Percentiles rank a stretch among this genome's conserved stretches.
Evolutionary conservation across 176 grass and related monocot genomes (phyloP).

Genomic region (Cymbopogon citratus): DNA sequence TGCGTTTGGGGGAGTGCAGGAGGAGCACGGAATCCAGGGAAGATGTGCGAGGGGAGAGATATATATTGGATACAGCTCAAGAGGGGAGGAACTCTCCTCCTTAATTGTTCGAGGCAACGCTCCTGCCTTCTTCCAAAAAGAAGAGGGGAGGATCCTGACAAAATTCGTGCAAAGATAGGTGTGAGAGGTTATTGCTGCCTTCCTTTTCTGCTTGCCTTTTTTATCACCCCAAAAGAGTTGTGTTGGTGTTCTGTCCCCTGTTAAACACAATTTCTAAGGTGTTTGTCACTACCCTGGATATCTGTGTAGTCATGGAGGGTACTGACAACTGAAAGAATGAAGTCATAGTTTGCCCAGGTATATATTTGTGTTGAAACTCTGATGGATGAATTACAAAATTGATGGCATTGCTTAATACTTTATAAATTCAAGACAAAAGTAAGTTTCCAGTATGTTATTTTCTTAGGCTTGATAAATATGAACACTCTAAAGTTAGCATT

Average conservation of each 20-base stretch:
- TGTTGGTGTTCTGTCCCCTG: not conserved
- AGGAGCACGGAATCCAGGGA: not conserved
- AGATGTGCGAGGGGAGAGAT: not conserved
- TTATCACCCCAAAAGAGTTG: not conserved
- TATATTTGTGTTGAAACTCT: not conserved
- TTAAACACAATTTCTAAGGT: not conserved
- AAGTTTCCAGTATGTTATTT: not conserved
- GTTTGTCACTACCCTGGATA: not conserved
- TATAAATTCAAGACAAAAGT: not conserved
- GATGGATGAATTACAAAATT: not conserved
- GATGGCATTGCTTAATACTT: not conserved
- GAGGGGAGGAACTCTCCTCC: not conserved
- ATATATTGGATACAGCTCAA: not conserved
- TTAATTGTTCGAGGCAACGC: conserved; percentile 1
- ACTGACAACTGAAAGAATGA: not conserved
- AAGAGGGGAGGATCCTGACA: not conserved
- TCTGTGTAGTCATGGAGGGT: not conserved
- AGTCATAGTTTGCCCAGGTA: conserved; percentile 3
- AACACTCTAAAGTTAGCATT: not conserved
- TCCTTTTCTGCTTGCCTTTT: conserved; percentile 7
- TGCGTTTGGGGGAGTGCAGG: not conserved
- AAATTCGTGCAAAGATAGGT: not conserved
- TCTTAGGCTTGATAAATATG: not conserved
- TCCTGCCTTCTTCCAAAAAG: not conserved
- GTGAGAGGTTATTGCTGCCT: conserved; percentile 7